Base-by-base conservation (phyloP, 192 early-diverging fungal species). In the Gorgonomyces haynaldii region DNA sequence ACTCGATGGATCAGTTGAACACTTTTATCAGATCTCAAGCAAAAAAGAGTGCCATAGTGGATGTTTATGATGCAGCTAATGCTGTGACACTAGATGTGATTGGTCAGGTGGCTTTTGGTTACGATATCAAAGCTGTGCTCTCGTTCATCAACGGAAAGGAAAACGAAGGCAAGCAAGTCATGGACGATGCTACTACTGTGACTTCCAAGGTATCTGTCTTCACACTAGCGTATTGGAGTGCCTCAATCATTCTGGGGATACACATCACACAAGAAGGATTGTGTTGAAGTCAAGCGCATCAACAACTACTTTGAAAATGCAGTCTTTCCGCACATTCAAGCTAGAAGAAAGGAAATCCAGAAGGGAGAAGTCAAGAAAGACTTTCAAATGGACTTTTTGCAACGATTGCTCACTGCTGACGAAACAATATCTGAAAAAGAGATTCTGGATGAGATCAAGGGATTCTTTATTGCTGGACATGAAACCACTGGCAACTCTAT, bases 401-500 rank as follows among this genome's bases (percentile, higher is more conserved):
- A 67, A 23, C 51, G 66, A 6, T 36, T 67, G 9, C 27, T 67
- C 17, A 13, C 27, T 1, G 52, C 9, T 5, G 19, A n/a, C 6
- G 42, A 52, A 21, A 31, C n/a, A 4, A 54, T n/a, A n/a, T n/a
- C 50, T 4, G 42, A 56, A 13, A 50, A 57, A 15, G 69, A 71
- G 44, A 53, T 71, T 23, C 32, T 52, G 25, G 58, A 57, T 32
- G 69, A 71, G 42, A 37, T 69, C 6, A 16, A 54, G 10, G 69
- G 45, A 6, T 61, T 71, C 48, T 64, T 69, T 39, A 16, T 68
- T n/a, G 67, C 67, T 4, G 65, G 65, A 13, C 52, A 54, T 26
- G 63, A 69, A 49, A 71, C 69, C 6, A 58, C 69, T 16, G 45
- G 58, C 16, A 68, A 71, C 38, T 46, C 61, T 10, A n/a, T 71